Conservation (phyloP, 495 filamentous ascomycete genomes). For the Chaetomium fimeti region DNA sequence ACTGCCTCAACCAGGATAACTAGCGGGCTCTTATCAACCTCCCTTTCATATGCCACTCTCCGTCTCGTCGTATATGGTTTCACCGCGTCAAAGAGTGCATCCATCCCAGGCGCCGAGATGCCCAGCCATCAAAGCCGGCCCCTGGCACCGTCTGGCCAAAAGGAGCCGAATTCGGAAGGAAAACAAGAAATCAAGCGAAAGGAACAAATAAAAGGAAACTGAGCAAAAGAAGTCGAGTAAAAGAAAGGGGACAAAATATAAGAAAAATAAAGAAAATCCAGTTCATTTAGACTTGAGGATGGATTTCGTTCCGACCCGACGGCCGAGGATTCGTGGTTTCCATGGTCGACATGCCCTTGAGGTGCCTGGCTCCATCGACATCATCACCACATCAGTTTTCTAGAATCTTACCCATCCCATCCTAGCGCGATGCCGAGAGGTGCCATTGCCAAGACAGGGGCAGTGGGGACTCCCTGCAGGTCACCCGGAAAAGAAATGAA, state of each 20-base stretch:
- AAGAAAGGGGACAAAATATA: no score
- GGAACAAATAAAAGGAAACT: no score
- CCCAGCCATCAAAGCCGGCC: background rate
- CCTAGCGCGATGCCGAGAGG: constrained; percentile 17
- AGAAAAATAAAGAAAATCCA: no score
- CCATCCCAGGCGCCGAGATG: background rate
- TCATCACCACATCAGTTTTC: constrained; percentile 15
- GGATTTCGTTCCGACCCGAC: no score
- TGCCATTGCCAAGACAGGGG: background rate
- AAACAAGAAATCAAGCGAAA: no score
- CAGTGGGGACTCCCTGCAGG: constrained; percentile 10
- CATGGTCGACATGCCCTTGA: no score
- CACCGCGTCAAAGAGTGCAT: no score
- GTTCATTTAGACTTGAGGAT: no score
- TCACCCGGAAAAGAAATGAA: constrained; percentile 13
- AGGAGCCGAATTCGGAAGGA: no score
- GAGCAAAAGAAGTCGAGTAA: no score
- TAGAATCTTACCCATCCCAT: constrained; percentile 28
- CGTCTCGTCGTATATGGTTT: background rate
- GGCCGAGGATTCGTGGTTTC: no score
- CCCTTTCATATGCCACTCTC: background rate
- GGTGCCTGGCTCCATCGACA: background rate
- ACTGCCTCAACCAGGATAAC: background rate
- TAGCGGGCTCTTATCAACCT: background rate
- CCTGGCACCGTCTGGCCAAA: background rate